phyloP scores from a whole-genome alignment of 306 rosid species.

The Cicer cuneatum region DNA sequence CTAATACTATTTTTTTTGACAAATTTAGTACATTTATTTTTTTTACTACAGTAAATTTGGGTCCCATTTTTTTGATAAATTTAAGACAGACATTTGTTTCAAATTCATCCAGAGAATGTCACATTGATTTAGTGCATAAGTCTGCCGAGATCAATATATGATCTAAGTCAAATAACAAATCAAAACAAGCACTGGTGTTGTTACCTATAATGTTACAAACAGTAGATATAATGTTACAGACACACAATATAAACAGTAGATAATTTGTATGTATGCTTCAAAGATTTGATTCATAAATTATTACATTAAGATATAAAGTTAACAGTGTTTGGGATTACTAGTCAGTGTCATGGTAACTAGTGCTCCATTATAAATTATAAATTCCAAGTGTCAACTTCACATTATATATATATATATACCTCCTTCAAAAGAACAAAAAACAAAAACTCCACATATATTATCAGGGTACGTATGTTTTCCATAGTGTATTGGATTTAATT shows the following conservation, averaged over 20 bases:
- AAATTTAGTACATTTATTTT: neutral
- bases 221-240: slow-evolving; percentile 9
- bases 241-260: slow-evolving; percentile 23
- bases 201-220: neutral
- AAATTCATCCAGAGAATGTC: neutral
- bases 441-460: too few relatives aligned
- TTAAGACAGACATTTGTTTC: neutral
- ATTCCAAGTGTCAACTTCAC: too few relatives aligned
- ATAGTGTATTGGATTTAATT: too few relatives aligned
- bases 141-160: neutral
- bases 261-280: slow-evolving; percentile 12
- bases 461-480: too few relatives aligned
- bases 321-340: too few relatives aligned
- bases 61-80: too few relatives aligned
- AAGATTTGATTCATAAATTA: slow-evolving; percentile 15
- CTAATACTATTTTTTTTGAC: too few relatives aligned
- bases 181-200: neutral
- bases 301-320: neutral
- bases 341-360: slow-evolving; percentile 38
- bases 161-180: neutral
- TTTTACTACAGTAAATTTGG: neutral
- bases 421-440: too few relatives aligned
- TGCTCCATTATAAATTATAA: slow-evolving; percentile 30
- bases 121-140: neutral
- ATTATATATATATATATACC: too few relatives aligned